phyloP scores from a whole-genome alignment of 805 yeast species.

The Ogataea nitratoaversa region DNA sequence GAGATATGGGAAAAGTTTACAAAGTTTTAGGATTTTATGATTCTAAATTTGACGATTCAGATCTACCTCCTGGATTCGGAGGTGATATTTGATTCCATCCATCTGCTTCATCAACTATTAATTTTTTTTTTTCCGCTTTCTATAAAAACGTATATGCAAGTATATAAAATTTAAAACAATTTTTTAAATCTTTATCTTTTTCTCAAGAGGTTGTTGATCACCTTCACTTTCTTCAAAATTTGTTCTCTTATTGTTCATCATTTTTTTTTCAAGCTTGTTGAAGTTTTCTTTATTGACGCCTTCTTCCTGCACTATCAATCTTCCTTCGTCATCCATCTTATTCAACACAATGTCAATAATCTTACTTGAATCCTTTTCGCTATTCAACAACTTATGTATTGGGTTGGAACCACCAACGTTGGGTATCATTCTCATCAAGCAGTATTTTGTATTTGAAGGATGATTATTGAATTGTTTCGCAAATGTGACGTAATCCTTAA shows the following conservation, averaged over 20 bases:
- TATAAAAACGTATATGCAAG: no score
- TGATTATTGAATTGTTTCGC: constrained; percentile 59
- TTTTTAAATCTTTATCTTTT: no score
- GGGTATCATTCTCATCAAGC: constrained; percentile 73
- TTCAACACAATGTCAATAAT: constrained; percentile 34
- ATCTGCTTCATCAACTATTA: background rate
- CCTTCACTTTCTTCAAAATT: no score
- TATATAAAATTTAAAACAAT: no score
- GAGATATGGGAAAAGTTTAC: constrained; percentile 73
- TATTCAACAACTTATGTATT: constrained; percentile 52
- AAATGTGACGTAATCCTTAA: constrained; percentile 51
- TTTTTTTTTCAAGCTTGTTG: no score
- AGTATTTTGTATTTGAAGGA: constrained; percentile 73
- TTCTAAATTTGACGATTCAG: constrained; percentile 34
- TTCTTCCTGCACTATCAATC: constrained; percentile 7
- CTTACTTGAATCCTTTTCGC: constrained; percentile 52
- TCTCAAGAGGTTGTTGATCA: no score
- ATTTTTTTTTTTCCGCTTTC: background rate
- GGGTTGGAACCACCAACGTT: constrained; percentile 29
- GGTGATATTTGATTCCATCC: constrained; percentile 12
- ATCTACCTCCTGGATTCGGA: constrained; percentile 54
- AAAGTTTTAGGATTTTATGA: constrained; percentile 57
- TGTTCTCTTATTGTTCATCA: no score
- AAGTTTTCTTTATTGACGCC: no score
- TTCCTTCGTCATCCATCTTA: constrained; percentile 35